phyloP scores from a whole-genome alignment of 805 yeast genomes.

The Candida ortonii region DNA sequence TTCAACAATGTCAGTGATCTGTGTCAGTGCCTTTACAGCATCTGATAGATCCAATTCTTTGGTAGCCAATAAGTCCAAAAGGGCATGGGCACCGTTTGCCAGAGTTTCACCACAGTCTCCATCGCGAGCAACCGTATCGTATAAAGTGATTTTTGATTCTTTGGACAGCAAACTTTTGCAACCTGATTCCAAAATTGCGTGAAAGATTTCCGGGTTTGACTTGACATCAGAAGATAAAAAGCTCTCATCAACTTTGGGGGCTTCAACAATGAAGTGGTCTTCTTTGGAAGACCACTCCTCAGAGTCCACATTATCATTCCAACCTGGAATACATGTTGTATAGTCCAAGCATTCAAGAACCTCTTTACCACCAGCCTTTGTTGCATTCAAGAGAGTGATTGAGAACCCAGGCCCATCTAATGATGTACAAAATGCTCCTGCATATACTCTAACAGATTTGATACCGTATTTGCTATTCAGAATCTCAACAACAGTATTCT shows the following conservation, averaged over 20 bases:
- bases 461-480: slow-evolving; percentile 52
- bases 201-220: slow-evolving; percentile 28
- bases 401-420: slow-evolving; percentile 88
- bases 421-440: slow-evolving; percentile 81
- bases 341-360: slow-evolving; percentile 58
- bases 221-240: slow-evolving; percentile 21
- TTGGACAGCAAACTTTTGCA: slow-evolving; percentile 49
- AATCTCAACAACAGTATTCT: slow-evolving; percentile 50
- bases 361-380: slow-evolving; percentile 42
- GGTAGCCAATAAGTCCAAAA: slow-evolving; percentile 47
- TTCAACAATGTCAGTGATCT: slow-evolving; percentile 77
- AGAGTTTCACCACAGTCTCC: slow-evolving; percentile 94
- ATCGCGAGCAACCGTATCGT: slow-evolving; percentile 86
- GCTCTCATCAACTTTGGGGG: slow-evolving; percentile 30
- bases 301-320: slow-evolving; percentile 50
- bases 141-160: slow-evolving; percentile 77
- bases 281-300: slow-evolving; percentile 12
- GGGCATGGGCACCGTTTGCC: slow-evolving; percentile 73
- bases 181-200: slow-evolving; percentile 38
- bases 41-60: slow-evolving; percentile 37
- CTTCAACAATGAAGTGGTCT: slow-evolving; percentile 21
- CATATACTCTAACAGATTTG: slow-evolving; percentile 60
- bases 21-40: slow-evolving; percentile 54
- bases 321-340: slow-evolving; percentile 75
- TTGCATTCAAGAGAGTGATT: slow-evolving; percentile 68